A percentile compares a stretch with the other conserved stretches of the same genome.
Conservation (phyloP, 1,139 yeast species). For the Scheffersomyces quercinus region DNA sequence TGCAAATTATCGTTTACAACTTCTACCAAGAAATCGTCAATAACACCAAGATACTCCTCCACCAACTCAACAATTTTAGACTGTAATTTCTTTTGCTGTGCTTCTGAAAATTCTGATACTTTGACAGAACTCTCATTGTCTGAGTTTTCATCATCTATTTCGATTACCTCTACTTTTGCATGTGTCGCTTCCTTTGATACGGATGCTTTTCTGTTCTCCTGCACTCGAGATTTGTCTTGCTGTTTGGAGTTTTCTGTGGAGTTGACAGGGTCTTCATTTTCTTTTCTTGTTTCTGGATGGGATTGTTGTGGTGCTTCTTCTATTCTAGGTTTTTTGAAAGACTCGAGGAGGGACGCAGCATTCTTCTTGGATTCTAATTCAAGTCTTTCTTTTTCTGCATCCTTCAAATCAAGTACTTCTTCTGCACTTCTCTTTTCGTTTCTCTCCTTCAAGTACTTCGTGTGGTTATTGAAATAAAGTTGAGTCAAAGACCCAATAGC, state of each 20-base stretch:
- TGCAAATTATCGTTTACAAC: slow-evolving; percentile 41
- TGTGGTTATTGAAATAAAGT: slow-evolving; percentile 35
- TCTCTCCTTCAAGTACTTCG: slow-evolving; percentile 40
- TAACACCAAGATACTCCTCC: slow-evolving; percentile 53
- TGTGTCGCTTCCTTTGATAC: not conserved
- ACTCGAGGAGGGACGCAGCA: too few relatives aligned
- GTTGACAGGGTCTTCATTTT: too few relatives aligned
- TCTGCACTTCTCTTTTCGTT: slow-evolving; percentile 31
- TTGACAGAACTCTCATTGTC: slow-evolving; percentile 2
- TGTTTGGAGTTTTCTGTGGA: too few relatives aligned
- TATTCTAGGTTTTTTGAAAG: slow-evolving; percentile 5
- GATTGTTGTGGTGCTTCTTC: not conserved
- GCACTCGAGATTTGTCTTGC: not conserved
- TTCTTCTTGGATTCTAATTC: too few relatives aligned
- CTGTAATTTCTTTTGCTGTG: slow-evolving; percentile 19
- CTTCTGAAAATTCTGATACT: slow-evolving; percentile 16
- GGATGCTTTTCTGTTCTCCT: not conserved
- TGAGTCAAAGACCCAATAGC: slow-evolving; percentile 6
- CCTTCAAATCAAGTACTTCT: slow-evolving; percentile 33
- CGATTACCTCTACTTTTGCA: not conserved
- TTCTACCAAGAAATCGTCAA: slow-evolving; percentile 50
- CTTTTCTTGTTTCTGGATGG: not conserved
- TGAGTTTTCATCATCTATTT: not conserved
- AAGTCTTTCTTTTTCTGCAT: slow-evolving; percentile 24
- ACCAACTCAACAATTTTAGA: slow-evolving; percentile 41